Evolutionary conservation across 1,284 basidiomycete species (phyloP).

Genomic region (Apiotrichum mycotoxinovorans): DNA sequence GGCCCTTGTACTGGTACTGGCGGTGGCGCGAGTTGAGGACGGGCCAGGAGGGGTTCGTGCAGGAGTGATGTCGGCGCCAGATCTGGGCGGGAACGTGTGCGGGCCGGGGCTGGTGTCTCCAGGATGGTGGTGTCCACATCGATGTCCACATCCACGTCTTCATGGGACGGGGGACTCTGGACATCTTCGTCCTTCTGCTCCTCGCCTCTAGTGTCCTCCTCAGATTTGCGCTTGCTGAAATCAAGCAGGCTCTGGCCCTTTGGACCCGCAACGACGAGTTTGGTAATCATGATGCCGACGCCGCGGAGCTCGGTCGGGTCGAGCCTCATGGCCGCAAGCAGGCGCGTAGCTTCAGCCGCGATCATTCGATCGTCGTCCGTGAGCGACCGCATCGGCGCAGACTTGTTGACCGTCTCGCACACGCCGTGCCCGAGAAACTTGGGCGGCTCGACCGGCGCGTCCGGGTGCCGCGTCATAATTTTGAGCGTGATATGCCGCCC

Average conservation of each 20-base stretch:
- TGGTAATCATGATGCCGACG: slow-evolving; percentile 87
- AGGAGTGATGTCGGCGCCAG: neutral
- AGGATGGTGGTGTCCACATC: neutral
- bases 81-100: too few species aligned
- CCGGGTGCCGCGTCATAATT: slow-evolving; percentile 80
- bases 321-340: slow-evolving; percentile 69
- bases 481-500: slow-evolving; percentile 77
- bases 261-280: slow-evolving; percentile 62
- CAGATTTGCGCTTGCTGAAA: slow-evolving; percentile 21
- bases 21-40: neutral
- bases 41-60: neutral
- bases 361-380: slow-evolving; percentile 71
- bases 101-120: too few species aligned
- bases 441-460: slow-evolving; percentile 84
- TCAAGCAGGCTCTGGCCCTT: slow-evolving; percentile 29
- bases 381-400: slow-evolving; percentile 58
- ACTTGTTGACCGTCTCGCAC: slow-evolving; percentile 79
- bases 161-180: too few species aligned
- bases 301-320: slow-evolving; percentile 87
- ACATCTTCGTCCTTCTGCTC: too few species aligned
- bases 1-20: neutral
- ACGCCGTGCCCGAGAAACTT: slow-evolving; percentile 95
- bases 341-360: slow-evolving; percentile 70
- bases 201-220: neutral
- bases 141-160: neutral